Base-by-base conservation (phyloP, 179 eudicot genomes). In the Spinacia oleracea region DNA sequence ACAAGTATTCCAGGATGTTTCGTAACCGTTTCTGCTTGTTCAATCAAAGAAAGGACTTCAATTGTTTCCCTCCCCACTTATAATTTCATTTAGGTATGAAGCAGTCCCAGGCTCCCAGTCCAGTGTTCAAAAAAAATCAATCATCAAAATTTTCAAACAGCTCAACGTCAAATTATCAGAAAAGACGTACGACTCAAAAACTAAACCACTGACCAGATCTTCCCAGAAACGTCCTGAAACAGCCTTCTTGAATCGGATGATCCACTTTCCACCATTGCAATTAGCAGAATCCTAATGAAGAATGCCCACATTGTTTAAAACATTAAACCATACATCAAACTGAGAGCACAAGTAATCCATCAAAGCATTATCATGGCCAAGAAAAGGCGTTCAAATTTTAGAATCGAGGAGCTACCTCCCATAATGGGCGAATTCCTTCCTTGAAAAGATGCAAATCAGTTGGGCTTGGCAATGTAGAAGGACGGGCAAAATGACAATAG, bases 221-320 rank as follows among this genome's bases (percentile, higher is more conserved):
- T 95, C 98, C 98, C 98, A 95, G 74, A 90, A 95, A 71, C 98
- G 93, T 73, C 98, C 96, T 64, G 98, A 91, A 51, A 95, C 95
- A 74, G 89, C 90, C 81, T 93, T 93, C 72, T 95, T 93, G 81
- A 95, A 93, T 78, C 98, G 90, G 80, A 95, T 90, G 65, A 95
- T 93, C 98, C 98, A 95, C 87, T 95, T 95, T 40, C 98, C 98
- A 74, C 98, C 98, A 84, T 88, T 91, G 88, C 97, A 91, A 74
- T 95, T 95, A 51, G 97, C 98, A 82, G 95, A 88, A 89, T 95
- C 98, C 98, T 95, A 85, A 74, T 56, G 79, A 56, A 9, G 40
- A 16, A 82, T 23, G 31, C 11, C 71, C 62, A 65, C 34, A 51
- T 9, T 72, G 69, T 60, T n/a, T 58, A 15, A 27, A 67, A 27